Evolutionary conservation across 805 yeast species (phyloP), one percentile per base, ranked within the genome.

Genomic region (Phaffomyces opuntiae): DNA sequence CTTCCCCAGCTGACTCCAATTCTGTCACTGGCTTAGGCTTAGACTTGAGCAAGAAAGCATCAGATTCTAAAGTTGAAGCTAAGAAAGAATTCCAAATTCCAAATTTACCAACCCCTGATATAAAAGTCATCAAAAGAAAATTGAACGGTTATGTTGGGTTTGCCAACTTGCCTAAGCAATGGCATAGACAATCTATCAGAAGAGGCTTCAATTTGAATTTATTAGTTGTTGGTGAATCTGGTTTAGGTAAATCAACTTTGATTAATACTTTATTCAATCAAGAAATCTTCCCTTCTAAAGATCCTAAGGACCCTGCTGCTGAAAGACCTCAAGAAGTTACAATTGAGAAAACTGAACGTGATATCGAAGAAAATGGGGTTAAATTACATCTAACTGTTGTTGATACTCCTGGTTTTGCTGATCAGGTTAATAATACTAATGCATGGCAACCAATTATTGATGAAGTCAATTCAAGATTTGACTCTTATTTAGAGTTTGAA

Each of bases 101-200:
- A 14, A 19, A 29, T 6, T 17, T 62, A n/a, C 56, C 64, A 38
- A 68, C 63, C 44, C 67, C 70, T 21, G 72, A 69, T 41, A 56
- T 71, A 50, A 83, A 83, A 56, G 72, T 88, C 50, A 78, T 87
- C 58, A 81, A 83, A 56, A 82, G 95, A 57, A 88, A 88, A 63
- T 78, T 91, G 56, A 86, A 83, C 55, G 91, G 95, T 4, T 90
- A 85, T 63, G 99, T 93, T 46, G 99, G 99, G 7, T 93, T 93
- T 69, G 96, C 97, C 54, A 93, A 90, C 68, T 75, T 93, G 61
- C 99, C 99, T 48, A 93, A 90, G 63, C 99, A 93, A 72, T 93
- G 97, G 96, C 98, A 93, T 70, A 81, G 96, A 68, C 88, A 86
- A 67, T 83, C 96, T 2, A 79, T 88, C 50, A 83, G 85, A 66